A percentile compares a stretch with the other conserved stretches of the same genome.
These are phyloP conservation scores for Pleurotus eryngii DNA, from an alignment of 768 basidiomycete genomes.

Conservation along the genomic window DNA sequence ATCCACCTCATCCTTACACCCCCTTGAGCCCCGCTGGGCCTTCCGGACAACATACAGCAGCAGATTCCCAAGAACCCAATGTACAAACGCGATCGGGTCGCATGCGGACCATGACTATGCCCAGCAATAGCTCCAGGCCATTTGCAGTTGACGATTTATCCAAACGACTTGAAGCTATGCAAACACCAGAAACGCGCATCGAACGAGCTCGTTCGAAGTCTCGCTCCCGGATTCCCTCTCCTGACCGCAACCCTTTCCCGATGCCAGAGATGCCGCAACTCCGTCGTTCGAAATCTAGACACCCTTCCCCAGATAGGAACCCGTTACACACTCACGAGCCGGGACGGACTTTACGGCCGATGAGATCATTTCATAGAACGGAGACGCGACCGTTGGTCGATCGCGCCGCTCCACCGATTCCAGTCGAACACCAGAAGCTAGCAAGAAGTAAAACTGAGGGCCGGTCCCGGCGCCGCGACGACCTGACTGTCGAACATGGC, in stretches of 20 bases:
- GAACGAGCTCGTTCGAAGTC: constrained; percentile 1
- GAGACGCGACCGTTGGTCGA: constrained; percentile 32
- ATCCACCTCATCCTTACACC: constrained; percentile 16
- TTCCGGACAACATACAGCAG: constrained; percentile 10
- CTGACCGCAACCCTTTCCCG: neutral
- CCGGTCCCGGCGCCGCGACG: constrained; percentile 19
- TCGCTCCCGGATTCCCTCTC: neutral
- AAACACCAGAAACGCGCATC: constrained; percentile 26
- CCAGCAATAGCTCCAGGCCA: constrained; percentile 30
- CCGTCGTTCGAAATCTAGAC: constrained; percentile 7
- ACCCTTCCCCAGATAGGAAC: neutral
- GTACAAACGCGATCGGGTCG: constrained; percentile 33
- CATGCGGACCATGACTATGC: constrained; percentile 42
- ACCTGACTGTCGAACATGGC: constrained; percentile 18
- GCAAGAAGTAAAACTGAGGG: constrained; percentile 34
- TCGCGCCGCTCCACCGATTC: constrained; percentile 24
- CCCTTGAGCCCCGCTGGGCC: neutral
- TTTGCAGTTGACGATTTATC: constrained; percentile 61
- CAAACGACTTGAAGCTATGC: constrained; percentile 52
- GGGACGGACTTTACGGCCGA: constrained; percentile 35
- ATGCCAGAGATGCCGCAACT: constrained; percentile 8
- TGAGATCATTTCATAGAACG: constrained; percentile 62
- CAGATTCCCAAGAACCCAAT: constrained; percentile 37
- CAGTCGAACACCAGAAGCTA: constrained; percentile 27
- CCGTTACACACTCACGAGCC: neutral